Percentiles rank a stretch among this genome's conserved stretches.
These are phyloP conservation scores for Erythrophleum ivorense DNA, from an alignment of 331 rosid species.

Conservation along the genomic window DNA sequence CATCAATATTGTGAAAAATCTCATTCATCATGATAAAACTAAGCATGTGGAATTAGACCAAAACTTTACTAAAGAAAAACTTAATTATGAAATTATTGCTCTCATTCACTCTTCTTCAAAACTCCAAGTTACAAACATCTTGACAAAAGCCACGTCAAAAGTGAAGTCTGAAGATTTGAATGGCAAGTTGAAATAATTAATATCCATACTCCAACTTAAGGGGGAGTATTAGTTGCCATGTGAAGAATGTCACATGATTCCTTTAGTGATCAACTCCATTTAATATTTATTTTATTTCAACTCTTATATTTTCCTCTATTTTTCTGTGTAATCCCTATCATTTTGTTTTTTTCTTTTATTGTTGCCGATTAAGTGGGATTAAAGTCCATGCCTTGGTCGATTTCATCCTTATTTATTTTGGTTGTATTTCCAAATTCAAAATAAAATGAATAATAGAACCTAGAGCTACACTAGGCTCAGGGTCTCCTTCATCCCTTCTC, in stretches of 20 bases:
- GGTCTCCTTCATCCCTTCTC: not conserved
- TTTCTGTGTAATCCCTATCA: not conserved
- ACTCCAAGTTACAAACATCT: not conserved
- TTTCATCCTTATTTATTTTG: not conserved
- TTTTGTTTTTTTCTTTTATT: not conserved
- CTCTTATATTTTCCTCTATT: not conserved
- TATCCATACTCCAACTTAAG: not conserved
- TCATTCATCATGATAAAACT: not conserved
- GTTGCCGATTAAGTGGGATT: not conserved
- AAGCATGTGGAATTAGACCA: not conserved
- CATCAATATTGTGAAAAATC: not conserved
- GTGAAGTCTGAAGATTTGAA: not conserved
- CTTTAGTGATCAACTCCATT: not conserved
- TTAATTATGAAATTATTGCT: not conserved
- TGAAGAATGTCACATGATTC: not conserved
- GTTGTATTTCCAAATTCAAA: not conserved
- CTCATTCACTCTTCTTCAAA: not conserved
- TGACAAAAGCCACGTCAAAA: not conserved
- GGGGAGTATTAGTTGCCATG: not conserved
- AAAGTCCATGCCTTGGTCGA: not conserved
- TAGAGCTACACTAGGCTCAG: not conserved
- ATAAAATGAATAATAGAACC: too few relatives aligned
- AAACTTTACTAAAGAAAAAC: not conserved
- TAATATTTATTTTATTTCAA: not conserved
- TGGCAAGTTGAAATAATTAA: not conserved